Base-by-base conservation (phyloP, 1,284 basidiomycete genomes). In the Paramarasmius palmivorus region DNA sequence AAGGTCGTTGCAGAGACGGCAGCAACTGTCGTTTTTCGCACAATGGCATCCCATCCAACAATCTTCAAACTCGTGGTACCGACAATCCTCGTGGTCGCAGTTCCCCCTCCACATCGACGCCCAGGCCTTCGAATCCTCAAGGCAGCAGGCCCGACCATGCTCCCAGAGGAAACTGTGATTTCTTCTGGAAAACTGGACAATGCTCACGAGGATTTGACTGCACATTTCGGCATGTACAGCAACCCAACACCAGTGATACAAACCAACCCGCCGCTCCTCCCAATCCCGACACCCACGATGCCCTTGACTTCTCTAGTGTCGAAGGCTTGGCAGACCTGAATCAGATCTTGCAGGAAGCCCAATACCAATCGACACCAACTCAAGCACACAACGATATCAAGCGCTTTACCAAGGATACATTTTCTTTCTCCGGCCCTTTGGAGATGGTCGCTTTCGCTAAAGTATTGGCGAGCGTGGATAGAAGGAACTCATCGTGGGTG, bases 401-500 rank as follows among this genome's bases (percentile, higher is more conserved):
- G 53, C 60, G 53, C 36, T 86, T 75, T 60, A 65, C 82, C 12
- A 48, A 41, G 8, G 77, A 83, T 44, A 57, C 65, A 22, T 84
- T 74, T 61, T 61, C 62, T 35, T 85, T 88, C 57, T 61, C 59
- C 0, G 63, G 40, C 1, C 65, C 47, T 15, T 65, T 68, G 20
- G 67, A 78, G 2, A 59, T 83, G 2, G 80, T 82, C 59, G 67
- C 71, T 0, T 87, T 87, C 56, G 63, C 81, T 15, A 62, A 62
- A 1, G 69, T 79, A 3, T 50, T 88, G 2, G 74, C 66, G 2
- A 82, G 76, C 49, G 74, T 82, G 1, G 78, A 74, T 45, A 61
- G 73, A 0, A 65, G 71, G 1, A 83, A 84, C 54, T 58, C 63
- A 19, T 56, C 61, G 44, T 87, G 86, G 85, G 84, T 86, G 63